Evolutionary conservation across 2,329 filamentous ascomycete genomes (phyloP).

Genomic region (Cladosporium sp.): DNA sequence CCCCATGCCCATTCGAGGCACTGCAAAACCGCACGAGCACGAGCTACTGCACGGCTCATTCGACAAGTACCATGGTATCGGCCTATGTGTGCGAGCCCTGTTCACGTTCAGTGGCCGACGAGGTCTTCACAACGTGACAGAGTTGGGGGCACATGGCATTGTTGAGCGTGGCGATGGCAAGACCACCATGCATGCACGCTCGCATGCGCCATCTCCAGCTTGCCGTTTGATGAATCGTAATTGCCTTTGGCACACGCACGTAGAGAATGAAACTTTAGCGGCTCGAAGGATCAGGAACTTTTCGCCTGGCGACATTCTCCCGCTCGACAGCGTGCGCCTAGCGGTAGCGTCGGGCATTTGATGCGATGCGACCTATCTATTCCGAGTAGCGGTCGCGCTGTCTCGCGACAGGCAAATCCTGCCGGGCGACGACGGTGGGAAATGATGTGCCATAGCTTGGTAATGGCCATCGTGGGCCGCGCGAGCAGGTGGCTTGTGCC

Average conservation of each 20-base stretch:
- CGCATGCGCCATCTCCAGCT: not conserved
- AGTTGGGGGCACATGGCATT: too few relatives aligned
- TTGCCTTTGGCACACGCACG: constrained; percentile 3
- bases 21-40: constrained; percentile 12
- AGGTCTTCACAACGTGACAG: too few relatives aligned
- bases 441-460: not conserved
- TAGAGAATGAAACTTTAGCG: constrained; percentile 7
- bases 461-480: not conserved
- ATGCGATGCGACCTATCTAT: not conserved
- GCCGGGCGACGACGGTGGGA: too few relatives aligned
- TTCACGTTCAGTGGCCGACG: too few relatives aligned
- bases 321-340: not conserved
- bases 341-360: not conserved
- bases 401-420: too few relatives aligned
- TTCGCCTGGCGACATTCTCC: too few relatives aligned
- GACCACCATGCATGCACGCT: not conserved
- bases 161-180: too few relatives aligned
- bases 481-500: not conserved
- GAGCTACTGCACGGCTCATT: not conserved
- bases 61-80: constrained; percentile 1
- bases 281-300: constrained; percentile 7
- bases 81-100: too few relatives aligned
- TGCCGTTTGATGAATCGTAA: constrained; percentile 4
- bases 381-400: too few relatives aligned
- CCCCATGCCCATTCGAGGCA: constrained; percentile 11